A percentile compares a stretch with the other conserved stretches of the same genome.
Evolutionary conservation across 2,329 filamentous ascomycete genomes (phyloP).

Genomic region (Phaeophleospora eucalypticola): DNA sequence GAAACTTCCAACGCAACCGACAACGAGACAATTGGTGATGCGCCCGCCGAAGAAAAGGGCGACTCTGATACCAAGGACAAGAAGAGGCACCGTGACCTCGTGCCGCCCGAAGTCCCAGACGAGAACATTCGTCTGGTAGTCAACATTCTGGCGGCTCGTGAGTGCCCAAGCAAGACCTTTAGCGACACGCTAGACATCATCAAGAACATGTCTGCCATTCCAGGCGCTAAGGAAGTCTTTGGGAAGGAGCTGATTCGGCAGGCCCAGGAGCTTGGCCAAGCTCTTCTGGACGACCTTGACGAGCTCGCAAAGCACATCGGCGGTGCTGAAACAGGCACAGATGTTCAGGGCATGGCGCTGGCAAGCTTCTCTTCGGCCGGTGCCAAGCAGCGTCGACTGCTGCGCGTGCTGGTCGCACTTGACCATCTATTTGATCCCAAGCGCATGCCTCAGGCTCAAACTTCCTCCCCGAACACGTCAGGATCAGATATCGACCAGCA

Average conservation of each 20-base stretch:
- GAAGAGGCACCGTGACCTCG: conserved; percentile 61
- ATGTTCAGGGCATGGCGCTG: conserved; percentile 90
- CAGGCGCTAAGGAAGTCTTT: conserved; percentile 82
- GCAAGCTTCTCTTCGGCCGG: conserved; percentile 94
- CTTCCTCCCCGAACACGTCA: conserved; percentile 8
- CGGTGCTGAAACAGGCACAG: conserved; percentile 80
- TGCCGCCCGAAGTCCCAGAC: conserved; percentile 80
- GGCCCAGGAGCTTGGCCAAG: conserved; percentile 76
- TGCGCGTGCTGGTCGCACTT: conserved; percentile 86
- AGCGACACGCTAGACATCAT: conserved; percentile 97
- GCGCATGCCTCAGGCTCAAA: conserved; percentile 33
- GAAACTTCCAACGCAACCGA: conserved; percentile 8
- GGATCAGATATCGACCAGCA: conserved; percentile 45
- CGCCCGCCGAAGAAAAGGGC: conserved; percentile 38
- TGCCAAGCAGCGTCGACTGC: conserved; percentile 92
- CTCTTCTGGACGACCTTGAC: conserved; percentile 78
- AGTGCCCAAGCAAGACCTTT: conserved; percentile 97
- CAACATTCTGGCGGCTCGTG: conserved; percentile 89
- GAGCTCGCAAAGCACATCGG: conserved; percentile 82
- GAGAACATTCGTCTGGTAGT: conserved; percentile 91
- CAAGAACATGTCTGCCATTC: conserved; percentile 92
- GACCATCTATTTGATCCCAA: conserved; percentile 93
- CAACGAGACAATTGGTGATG: conserved; percentile 1
- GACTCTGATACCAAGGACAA: conserved; percentile 35
- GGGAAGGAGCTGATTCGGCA: conserved; percentile 89